Evolutionary conservation across 2,329 filamentous ascomycete species (phyloP).

Genomic region (Rutstroemia sp.): DNA sequence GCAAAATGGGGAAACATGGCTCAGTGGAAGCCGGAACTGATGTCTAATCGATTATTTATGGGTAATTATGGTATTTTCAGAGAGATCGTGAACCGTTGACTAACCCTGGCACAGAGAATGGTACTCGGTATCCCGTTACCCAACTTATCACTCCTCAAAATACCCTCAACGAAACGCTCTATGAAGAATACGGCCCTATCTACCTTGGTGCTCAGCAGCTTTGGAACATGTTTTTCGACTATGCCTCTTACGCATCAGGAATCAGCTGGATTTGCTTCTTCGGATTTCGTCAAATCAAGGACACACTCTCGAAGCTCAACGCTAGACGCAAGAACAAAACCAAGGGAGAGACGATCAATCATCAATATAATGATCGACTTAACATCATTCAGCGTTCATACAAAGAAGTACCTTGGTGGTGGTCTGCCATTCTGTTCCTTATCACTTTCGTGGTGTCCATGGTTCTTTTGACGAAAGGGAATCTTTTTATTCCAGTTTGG

Average conservation of each 20-base stretch:
- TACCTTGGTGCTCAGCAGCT: constrained; percentile 50
- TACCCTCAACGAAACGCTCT: constrained; percentile 34
- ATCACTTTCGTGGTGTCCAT: constrained; percentile 43
- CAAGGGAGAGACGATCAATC: constrained; percentile 35
- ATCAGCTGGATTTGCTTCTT: constrained; percentile 53
- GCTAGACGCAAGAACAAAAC: constrained; percentile 30
- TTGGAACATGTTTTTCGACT: constrained; percentile 54
- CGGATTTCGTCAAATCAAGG: constrained; percentile 40
- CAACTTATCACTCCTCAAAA: constrained; percentile 30
- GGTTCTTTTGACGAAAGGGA: constrained; percentile 41
- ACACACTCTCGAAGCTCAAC: constrained; percentile 38
- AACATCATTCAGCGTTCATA: constrained; percentile 51
- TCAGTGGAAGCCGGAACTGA: constrained; percentile 44
- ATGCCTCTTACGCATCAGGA: constrained; percentile 50
- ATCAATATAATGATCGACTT: constrained; percentile 51
- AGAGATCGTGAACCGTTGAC: neutral
- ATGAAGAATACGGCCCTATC: constrained; percentile 43
- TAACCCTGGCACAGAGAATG: constrained; percentile 20
- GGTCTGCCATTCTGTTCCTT: constrained; percentile 45
- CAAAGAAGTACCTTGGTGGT: constrained; percentile 51
- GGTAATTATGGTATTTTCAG: constrained; percentile 29
- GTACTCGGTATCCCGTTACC: constrained; percentile 31
- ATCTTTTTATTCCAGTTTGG: constrained; percentile 52
- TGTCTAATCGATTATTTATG: constrained; percentile 49
- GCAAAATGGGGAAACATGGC: constrained; percentile 51